Evolutionary conservation across 192 early-diverging fungal species (phyloP), one percentile per base, ranked within the genome.

Genomic region (Tieghemiomyces parasiticus): DNA sequence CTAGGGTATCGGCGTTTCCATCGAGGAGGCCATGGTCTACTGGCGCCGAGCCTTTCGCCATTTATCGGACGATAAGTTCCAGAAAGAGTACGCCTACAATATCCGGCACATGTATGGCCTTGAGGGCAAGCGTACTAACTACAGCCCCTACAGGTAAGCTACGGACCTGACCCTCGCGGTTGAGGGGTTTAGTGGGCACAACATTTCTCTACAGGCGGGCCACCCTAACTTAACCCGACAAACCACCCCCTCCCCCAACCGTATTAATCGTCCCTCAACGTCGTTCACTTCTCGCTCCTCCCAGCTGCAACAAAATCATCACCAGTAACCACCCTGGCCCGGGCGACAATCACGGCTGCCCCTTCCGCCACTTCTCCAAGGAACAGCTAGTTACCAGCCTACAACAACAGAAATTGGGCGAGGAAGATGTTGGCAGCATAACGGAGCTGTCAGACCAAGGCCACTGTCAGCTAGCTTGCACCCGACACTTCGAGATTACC

Each of bases 391-490:
- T 75, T 24, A 66, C 74, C 3, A 77, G 79, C n/a, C 58, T 96
- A 49, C 60, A 66, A 28, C 60, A 71, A 24, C 71, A 82, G 60
- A 70, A 76, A 9, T 72, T 90, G 33, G 51, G 75, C 4, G 85
- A 87, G 14, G 62, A 70, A n/a, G 78, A 78, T 9, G 67, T 79
- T 20, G 62, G 72, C 22, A 86, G 90, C 51, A 76, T 98, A 13
- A 63, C 78, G 53, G 65, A 73, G 3, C 61, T 91, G 46, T 83
- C 86, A 0, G 65, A 74, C 34, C 78, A 78, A 13, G 75, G 80
- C 38, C 95, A 98, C 67, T 95, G 83, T 64, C 90, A 98, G 69
- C 67, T 98, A 38, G 95, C 95, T 1, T 98, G 95, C 69, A 96
- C 90, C 30, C 70, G 78, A 62, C 81, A 91, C 59, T 91, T 88